Evolutionary conservation across 1,139 yeast species (phyloP).

Genomic region (Pichia sp.): DNA sequence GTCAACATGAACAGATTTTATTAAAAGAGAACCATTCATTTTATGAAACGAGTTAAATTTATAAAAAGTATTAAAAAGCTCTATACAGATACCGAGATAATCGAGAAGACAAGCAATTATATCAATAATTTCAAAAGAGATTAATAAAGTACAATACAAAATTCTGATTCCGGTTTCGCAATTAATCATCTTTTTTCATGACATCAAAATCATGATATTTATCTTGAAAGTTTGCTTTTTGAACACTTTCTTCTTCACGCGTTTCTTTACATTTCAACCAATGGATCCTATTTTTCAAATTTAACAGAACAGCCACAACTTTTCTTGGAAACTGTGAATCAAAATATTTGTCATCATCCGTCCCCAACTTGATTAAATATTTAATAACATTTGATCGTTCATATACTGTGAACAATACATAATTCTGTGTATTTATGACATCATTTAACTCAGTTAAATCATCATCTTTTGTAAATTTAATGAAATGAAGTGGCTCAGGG

Average conservation of each 20-base stretch:
- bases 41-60: too few species aligned
- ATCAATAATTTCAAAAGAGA: too few species aligned
- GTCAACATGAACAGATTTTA: background rate
- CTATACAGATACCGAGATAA: too few species aligned
- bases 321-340: slow-evolving; percentile 79
- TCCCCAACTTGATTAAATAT: slow-evolving; percentile 27
- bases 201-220: slow-evolving; percentile 13
- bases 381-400: slow-evolving; percentile 11
- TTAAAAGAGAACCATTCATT: too few species aligned
- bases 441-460: slow-evolving; percentile 25
- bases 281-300: slow-evolving; percentile 52
- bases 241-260: slow-evolving; percentile 49
- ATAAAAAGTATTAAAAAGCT: too few species aligned
- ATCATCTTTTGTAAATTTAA: slow-evolving; percentile 31
- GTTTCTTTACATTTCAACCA: slow-evolving; percentile 74
- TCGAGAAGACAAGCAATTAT: too few species aligned
- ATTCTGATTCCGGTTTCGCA: too few species aligned
- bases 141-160: too few species aligned
- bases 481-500: slow-evolving; percentile 37
- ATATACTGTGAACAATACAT: slow-evolving; percentile 34
- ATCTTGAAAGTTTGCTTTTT: slow-evolving; percentile 28
- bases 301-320: slow-evolving; percentile 56
- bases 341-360: slow-evolving; percentile 28
- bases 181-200: background rate
- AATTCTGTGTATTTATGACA: slow-evolving; percentile 35